Conservation (phyloP, 164 flowering plant genomes). For the Tetrastigma voinierianum region DNA sequence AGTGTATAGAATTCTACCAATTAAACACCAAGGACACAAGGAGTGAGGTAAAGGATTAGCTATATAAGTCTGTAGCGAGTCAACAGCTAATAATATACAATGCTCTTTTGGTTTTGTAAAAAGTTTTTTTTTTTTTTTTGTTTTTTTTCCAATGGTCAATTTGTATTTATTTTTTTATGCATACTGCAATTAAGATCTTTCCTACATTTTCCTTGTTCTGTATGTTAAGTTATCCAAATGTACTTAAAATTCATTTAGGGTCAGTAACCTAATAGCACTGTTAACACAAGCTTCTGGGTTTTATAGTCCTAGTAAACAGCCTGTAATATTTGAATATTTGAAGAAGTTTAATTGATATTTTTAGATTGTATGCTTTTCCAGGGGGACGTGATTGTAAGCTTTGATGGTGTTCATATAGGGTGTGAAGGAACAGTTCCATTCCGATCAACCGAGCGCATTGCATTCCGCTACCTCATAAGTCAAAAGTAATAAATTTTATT, state of each 20-base stretch:
- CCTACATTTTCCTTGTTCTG: background rate
- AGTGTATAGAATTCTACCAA: no score
- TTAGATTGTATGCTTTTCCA: slow-evolving; percentile 31
- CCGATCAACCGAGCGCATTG: slow-evolving; percentile 90
- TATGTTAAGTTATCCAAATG: background rate
- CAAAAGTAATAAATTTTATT: slow-evolving; percentile 64
- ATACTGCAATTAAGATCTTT: background rate
- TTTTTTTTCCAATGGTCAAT: no score
- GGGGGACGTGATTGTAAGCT: slow-evolving; percentile 98
- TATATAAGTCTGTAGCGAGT: no score
- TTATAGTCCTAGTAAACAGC: no score
- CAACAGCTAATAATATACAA: background rate
- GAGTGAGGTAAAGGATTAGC: no score
- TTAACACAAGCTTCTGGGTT: background rate
- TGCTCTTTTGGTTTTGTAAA: background rate
- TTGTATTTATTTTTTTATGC: background rate
- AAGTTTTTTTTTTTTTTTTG: background rate
- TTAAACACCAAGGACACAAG: no score
- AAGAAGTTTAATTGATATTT: slow-evolving; percentile 7
- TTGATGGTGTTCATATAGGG: slow-evolving; percentile 82
- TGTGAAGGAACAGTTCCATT: slow-evolving; percentile 98
- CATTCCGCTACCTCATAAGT: slow-evolving; percentile 93
- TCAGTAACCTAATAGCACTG: background rate
- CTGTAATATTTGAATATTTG: background rate
- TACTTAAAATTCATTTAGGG: background rate